Evolutionary conservation across 176 grass and related monocot genomes (phyloP).

Genomic region (Otatea glauca): DNA sequence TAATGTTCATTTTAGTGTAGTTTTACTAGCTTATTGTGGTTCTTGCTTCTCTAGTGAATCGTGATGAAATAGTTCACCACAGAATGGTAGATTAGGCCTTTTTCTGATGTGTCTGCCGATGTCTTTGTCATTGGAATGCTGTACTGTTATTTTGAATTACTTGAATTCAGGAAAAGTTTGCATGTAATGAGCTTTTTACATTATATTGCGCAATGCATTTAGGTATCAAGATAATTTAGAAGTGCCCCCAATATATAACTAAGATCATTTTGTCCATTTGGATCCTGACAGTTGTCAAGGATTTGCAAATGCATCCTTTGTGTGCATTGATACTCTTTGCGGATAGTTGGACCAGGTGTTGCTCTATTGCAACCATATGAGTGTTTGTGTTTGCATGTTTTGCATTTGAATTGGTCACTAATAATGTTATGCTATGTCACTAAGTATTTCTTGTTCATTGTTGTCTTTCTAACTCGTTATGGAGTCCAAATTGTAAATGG

Average conservation of each 20-base stretch:
- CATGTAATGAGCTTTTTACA: neutral
- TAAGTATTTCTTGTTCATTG: neutral
- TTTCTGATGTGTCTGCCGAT: neutral
- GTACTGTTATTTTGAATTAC: neutral
- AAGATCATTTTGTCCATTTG: neutral
- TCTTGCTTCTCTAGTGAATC: neutral
- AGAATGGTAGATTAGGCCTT: neutral
- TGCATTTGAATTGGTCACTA: neutral
- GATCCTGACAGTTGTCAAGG: neutral
- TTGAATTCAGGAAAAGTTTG: neutral
- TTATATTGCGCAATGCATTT: neutral
- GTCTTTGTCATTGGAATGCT: neutral
- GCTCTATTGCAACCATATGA: neutral
- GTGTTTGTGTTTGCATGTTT: neutral
- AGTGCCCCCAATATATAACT: neutral
- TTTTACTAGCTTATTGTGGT: neutral
- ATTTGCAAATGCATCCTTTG: neutral
- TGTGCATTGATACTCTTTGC: neutral
- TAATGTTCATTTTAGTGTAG: conserved; percentile 42
- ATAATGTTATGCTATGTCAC: neutral
- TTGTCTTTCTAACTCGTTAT: neutral
- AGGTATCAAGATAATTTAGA: neutral
- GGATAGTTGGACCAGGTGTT: neutral
- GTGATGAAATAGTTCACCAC: neutral
- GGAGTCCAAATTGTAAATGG: neutral